Percentiles rank a stretch among this genome's conserved stretches.
Conservation (phyloP, 2,329 filamentous ascomycete species). For the Xylariales sp. region DNA sequence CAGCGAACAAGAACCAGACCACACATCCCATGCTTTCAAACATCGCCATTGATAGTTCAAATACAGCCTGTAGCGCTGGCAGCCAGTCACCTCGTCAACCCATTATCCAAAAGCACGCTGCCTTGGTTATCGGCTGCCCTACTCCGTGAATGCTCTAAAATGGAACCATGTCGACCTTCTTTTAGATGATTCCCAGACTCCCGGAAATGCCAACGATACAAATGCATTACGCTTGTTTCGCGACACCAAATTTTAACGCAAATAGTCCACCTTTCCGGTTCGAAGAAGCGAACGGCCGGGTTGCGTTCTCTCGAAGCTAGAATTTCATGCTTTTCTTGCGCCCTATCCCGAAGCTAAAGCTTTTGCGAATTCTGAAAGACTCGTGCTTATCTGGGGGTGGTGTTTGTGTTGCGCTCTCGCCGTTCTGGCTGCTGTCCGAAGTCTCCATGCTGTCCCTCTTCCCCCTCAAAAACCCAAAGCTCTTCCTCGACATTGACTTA, state of each 20-base stretch:
- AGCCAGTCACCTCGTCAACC: constrained; percentile 4
- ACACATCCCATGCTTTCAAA: constrained; percentile 13
- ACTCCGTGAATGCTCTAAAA: constrained; percentile 12
- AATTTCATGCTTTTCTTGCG: constrained; percentile 75
- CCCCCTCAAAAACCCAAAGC: constrained; percentile 72
- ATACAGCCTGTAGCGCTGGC: constrained; percentile 7
- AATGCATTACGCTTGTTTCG: constrained; percentile 13
- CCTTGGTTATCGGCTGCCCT: constrained; percentile 12
- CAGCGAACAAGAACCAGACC: constrained; percentile 15
- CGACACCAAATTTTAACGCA: constrained; percentile 10
- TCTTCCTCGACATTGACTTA: constrained; percentile 83
- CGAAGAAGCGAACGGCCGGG: not conserved
- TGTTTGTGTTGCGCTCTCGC: constrained; percentile 44
- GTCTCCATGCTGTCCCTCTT: constrained; percentile 53
- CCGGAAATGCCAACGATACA: constrained; percentile 34
- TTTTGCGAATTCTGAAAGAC: constrained; percentile 62
- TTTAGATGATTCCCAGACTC: constrained; percentile 28
- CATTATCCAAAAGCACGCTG: constrained; percentile 22
- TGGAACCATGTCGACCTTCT: not conserved
- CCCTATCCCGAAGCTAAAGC: constrained; percentile 75
- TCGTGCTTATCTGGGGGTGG: constrained; percentile 53
- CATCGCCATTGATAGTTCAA: constrained; percentile 8
- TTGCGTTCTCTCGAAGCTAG: constrained; percentile 41
- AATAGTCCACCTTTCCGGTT: not conserved
- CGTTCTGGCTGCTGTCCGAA: constrained; percentile 46